These are phyloP conservation scores for Lentinula edodes DNA, from an alignment of 768 basidiomycete species.

Conservation along the genomic window DNA sequence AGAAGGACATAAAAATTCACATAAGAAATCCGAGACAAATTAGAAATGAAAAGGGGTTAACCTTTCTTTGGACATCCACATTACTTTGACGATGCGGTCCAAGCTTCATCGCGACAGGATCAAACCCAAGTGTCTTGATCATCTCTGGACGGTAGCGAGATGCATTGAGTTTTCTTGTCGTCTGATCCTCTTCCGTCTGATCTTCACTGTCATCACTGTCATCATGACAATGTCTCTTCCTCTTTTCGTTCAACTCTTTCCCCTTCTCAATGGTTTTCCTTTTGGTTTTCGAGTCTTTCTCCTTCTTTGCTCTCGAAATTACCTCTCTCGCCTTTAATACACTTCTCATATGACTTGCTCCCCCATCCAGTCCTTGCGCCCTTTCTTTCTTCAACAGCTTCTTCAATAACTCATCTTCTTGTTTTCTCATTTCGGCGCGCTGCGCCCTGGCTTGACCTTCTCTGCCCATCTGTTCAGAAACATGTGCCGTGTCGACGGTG, in stretches of 20 bases:
- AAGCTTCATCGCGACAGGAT: constrained; percentile 57
- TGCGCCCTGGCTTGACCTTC: constrained; percentile 75
- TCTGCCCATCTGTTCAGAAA: constrained; percentile 70
- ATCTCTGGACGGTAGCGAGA: constrained; percentile 52
- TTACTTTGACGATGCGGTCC: constrained; percentile 32
- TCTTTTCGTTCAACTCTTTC: constrained; percentile 14
- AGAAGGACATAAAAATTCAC: background rate
- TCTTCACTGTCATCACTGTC: constrained; percentile 11
- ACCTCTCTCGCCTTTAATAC: constrained; percentile 58
- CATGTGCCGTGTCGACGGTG: constrained; percentile 35
- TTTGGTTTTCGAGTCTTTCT: constrained; percentile 8
- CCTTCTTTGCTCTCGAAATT: constrained; percentile 18
- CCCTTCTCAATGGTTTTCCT: constrained; percentile 13
- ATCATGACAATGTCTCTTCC: constrained; percentile 23
- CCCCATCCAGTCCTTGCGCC: constrained; percentile 27
- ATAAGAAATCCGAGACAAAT: background rate
- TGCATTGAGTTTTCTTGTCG: constrained; percentile 15
- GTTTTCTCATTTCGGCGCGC: constrained; percentile 50
- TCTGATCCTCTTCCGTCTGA: constrained; percentile 1
- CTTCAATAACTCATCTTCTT: constrained; percentile 59
- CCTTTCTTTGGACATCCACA: constrained; percentile 52
- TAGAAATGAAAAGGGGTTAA: constrained; percentile 18
- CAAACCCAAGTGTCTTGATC: constrained; percentile 74
- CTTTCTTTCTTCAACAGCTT: constrained; percentile 34
- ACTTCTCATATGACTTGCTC: constrained; percentile 62